Evolutionary conservation across 2,329 filamentous ascomycete genomes (phyloP).

Genomic region (Sporothrix inflata): DNA sequence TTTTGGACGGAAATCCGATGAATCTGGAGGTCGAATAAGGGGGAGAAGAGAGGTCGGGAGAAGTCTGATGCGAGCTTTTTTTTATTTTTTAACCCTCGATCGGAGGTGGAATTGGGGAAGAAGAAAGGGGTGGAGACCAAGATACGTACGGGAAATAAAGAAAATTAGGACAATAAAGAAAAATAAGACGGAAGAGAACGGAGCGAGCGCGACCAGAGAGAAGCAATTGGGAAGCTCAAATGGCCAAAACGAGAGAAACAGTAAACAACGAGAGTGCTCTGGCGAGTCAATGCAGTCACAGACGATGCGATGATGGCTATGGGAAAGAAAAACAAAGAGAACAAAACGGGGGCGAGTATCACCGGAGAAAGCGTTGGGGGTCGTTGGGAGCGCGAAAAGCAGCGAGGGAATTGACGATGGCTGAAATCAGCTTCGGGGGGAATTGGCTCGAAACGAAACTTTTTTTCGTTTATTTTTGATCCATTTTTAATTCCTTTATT

Average conservation of each 20-base stretch:
- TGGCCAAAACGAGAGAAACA: background rate
- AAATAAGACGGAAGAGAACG: slow-evolving; percentile 26
- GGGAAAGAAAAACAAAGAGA: slow-evolving; percentile 8
- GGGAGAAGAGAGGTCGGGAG: slow-evolving; percentile 13
- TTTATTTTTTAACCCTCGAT: slow-evolving; percentile 24
- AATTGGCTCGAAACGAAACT: slow-evolving; percentile 31
- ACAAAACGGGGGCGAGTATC: slow-evolving; percentile 9
- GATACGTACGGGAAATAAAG: slow-evolving; percentile 20
- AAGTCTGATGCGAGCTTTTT: slow-evolving; percentile 28
- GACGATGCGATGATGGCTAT: slow-evolving; percentile 11
- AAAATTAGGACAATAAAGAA: background rate
- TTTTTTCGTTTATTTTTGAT: slow-evolving; percentile 18
- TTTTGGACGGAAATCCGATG: slow-evolving; percentile 28
- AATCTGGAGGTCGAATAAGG: slow-evolving; percentile 8
- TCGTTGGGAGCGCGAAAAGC: slow-evolving; percentile 19
- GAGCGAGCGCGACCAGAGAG: slow-evolving; percentile 1
- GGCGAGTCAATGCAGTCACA: slow-evolving; percentile 14
- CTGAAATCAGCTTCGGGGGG: slow-evolving; percentile 30
- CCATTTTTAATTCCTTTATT: slow-evolving; percentile 23
- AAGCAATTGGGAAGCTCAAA: slow-evolving; percentile 8
- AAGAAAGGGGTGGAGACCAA: slow-evolving; percentile 23
- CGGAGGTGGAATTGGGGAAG: slow-evolving; percentile 30
- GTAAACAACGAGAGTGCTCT: slow-evolving; percentile 12
- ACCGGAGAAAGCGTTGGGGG: slow-evolving; percentile 29
- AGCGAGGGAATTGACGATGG: slow-evolving; percentile 31